Evolutionary conservation across 805 yeast genomes (phyloP), one percentile per base, ranked within the genome.

Genomic region (Candida krabiensis): DNA sequence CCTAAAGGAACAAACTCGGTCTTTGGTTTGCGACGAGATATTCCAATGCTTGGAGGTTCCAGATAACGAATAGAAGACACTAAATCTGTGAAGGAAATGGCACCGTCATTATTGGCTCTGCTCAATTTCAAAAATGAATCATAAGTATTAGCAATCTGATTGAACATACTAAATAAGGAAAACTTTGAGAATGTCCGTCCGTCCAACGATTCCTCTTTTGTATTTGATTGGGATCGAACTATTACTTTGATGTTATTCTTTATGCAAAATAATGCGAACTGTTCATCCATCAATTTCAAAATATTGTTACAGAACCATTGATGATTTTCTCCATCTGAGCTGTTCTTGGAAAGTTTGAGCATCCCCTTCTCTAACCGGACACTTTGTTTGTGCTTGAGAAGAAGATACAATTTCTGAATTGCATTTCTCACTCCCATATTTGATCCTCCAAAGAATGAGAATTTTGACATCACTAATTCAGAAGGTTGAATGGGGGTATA

Each of bases 211-310:
- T 38, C 34, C 0, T n/a, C 6, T 29, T 40, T 37, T 2, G 27
- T 41, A 29, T 30, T 65, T 9, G 25, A 38, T 37, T 53, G 69
- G 48, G 44, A 61, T 38, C 61, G 46, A 18, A 47, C 46, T 11
- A 57, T 38, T 4, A 66, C 32, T 4, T 58, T 53, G 2, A 67
- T 39, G 3, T 48, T 38, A 8, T 61, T 42, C 5, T 47, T 33
- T 2, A 35, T 15, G 16, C 63, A 57, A 42, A 47, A 64, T n/a
- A 41, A 29, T 1, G 65, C 49, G 16, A 62, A 42, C 19, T 56
- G 33, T 35, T 66, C 66, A 32, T 66, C 64, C n/a, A 63, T 46
- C 25, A 65, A 33, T 7, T 58, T 19, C 21, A 45, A 33, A 1
- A 57, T 28, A 40, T 57, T 66, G 14, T 44, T 47, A 18, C 47